Evolutionary conservation across 306 rosid genomes (phyloP).

Genomic region (Trichosanthes cucumerina): DNA sequence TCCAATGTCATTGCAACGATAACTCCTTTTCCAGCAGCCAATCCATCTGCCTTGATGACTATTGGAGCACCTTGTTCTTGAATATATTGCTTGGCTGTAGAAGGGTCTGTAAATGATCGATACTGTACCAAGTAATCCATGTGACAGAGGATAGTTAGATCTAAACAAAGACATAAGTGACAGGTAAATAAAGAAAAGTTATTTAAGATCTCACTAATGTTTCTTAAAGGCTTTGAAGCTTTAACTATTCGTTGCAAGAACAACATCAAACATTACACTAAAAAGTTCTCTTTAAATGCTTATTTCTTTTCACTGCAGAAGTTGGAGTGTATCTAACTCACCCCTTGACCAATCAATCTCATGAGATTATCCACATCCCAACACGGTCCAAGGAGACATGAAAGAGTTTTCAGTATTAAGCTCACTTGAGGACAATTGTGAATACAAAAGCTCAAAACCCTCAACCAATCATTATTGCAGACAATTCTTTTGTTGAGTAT

Average conservation of each 20-base stretch:
- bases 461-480: not conserved
- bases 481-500: not conserved
- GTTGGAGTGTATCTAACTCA: not conserved
- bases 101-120: conserved; percentile 60
- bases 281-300: not conserved
- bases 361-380: not conserved
- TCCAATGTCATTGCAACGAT: conserved; percentile 64
- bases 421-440: not conserved
- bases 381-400: not conserved
- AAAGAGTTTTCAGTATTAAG: not conserved
- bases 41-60: conserved; percentile 87
- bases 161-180: conserved; percentile 11
- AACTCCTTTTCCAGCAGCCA: conserved; percentile 98
- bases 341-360: not conserved
- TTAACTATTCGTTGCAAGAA: not conserved
- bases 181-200: conserved; percentile 6
- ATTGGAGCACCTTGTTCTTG: conserved; percentile 78
- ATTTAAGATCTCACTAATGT: not conserved
- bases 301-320: not conserved
- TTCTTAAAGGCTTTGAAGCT: not conserved
- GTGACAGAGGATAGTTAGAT: not conserved
- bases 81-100: conserved; percentile 73
- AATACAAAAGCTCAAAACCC: not conserved
- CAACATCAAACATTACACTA: not conserved
- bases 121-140: conserved; percentile 37